Evolutionary conservation across 2,329 filamentous ascomycete species (phyloP), one percentile per base, ranked within the genome.

Genomic region (Gaeumannomyces sp.): DNA sequence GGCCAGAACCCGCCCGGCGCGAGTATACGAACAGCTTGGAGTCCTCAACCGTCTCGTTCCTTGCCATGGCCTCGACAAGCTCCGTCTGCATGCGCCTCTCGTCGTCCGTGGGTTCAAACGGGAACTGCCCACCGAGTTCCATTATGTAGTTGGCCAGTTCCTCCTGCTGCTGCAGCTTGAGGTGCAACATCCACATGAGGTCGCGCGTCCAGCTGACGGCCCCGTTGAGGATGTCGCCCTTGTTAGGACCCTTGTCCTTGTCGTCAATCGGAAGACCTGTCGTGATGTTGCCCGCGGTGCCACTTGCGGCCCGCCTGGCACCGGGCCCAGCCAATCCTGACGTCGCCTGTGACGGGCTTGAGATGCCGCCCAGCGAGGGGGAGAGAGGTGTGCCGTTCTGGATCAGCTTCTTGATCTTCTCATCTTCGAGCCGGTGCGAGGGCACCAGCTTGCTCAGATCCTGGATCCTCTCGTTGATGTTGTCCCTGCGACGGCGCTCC

Each of bases 391-490:
- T 94, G 67, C 94, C 96, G 73, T 93, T 98, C 72, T 94, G 88
- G 64, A 98, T 89, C 73, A 97, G 89, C 78, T 98, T 98, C 70
- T 93, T 89, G 61, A 98, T 91, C 79, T 97, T 97, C 78, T 99
- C 95, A 73, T 98, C 95, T 72, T 99, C 95, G 2, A 99, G 83
- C 67, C 95, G 89, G 76, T 99, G 95, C 67, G 89, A 84, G 29
- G 95, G 95, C 2, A 99, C 94, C 25, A 99, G 85, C 71, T 93
- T 92, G 73, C 94, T 97, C 10, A 99, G 84, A 73, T 99, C 95
- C 73, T 98, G 94, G 68, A 99, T 99, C 59, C 95, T 88, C 77
- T 99, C 95, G 71, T 99, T 99, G 81, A 99, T 99, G 74, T 98
- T 98, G 79, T 98, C 95, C 67, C 95, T 88, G 67, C 95, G 89